Base-by-base conservation (phyloP, 805 yeast genomes). In the Candida arabinofermentans region DNA sequence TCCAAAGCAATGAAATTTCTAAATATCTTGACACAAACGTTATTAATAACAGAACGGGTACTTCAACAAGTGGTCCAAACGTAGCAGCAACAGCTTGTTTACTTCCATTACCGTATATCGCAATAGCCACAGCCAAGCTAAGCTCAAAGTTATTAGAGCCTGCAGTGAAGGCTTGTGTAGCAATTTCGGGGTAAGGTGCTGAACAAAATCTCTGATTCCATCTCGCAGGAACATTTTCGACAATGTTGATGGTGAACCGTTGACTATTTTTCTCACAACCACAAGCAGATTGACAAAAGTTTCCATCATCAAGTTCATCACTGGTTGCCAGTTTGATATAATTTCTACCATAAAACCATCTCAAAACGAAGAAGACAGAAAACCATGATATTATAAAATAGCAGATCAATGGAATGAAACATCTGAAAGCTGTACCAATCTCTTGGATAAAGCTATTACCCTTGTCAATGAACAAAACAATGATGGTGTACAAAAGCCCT, bases 111-210 rank as follows among this genome's bases (percentile, higher is more conserved):
- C 83, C 83, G 57, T 74, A 77, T 10, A 74, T 48, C 0, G 79
- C 67, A 6, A 73, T 69, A 2, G 79, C 74, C 16, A 77, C 70
- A 4, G 83, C 80, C 27, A 77, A 58, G 42, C 79, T 72, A 33
- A 77, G 61, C 53, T 77, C 82, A 49, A 77, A 77, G 53, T 77
- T 77, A 53, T 77, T 77, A 5, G 79, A 72, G 1, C 81, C 74
- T 12, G 81, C 79, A 3, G 81, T 74, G 50, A 77, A 77, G 9
- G 75, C 62, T 47, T 77, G 83, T 13, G 81, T 72, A 26, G 69
- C 58, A 5, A 70, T 68, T 24, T 63, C 61, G 7, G 58, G 49
- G 52, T 74, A 77, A 32, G 49, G 54, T 7, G 75, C 74, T 32
- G 61, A 48, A 48, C 76, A 70, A 22, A 57, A 29, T 16, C 32